Evolutionary conservation across 2,329 filamentous ascomycete species (phyloP).

Genomic region (Neopestalotiopsis sp.): DNA sequence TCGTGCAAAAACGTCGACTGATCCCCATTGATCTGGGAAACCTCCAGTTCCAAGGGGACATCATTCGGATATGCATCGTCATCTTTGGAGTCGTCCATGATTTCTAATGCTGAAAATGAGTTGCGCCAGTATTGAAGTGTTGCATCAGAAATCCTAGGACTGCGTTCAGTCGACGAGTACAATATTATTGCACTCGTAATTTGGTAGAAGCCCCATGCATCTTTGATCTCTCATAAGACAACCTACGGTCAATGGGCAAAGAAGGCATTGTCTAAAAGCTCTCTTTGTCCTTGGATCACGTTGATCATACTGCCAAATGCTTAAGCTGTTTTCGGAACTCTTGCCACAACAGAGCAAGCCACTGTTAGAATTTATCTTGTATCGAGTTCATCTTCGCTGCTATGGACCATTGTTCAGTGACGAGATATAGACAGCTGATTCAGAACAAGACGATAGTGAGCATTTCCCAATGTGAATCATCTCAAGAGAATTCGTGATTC

Average conservation of each 20-base stretch:
- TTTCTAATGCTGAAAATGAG: background rate
- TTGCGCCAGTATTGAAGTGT: background rate
- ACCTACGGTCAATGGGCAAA: background rate
- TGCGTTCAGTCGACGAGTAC: no score
- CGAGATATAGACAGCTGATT: no score
- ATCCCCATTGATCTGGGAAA: background rate
- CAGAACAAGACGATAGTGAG: no score
- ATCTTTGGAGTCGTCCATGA: background rate
- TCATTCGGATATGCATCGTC: conserved; percentile 6
- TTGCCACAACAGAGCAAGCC: background rate
- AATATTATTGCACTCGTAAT: no score
- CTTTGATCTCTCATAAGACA: background rate
- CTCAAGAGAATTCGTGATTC: no score
- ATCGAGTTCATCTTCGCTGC: no score
- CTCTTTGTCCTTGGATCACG: background rate
- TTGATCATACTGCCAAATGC: background rate
- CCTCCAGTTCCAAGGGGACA: conserved; percentile 1
- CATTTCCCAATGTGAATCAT: no score
- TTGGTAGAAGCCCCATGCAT: no score
- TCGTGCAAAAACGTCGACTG: background rate
- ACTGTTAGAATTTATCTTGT: background rate
- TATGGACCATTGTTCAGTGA: no score
- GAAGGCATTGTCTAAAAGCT: background rate
- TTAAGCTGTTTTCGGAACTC: background rate
- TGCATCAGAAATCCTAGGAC: background rate